Conservation (phyloP, 306 rosid genomes). For the Arachis stenosperma region DNA sequence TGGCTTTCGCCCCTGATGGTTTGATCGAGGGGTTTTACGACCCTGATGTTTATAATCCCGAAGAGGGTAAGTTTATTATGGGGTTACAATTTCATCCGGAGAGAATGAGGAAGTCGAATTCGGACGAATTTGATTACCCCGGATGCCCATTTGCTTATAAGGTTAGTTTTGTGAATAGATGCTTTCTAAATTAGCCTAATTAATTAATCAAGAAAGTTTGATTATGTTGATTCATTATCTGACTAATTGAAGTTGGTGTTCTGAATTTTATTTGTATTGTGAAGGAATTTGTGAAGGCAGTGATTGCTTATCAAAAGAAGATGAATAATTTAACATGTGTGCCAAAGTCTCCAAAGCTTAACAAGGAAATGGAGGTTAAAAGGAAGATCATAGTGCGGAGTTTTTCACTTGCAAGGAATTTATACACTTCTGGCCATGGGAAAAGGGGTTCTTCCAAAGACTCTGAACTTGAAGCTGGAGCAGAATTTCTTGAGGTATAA, state of each 20-base stretch:
- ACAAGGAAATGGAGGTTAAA: conserved; percentile 69
- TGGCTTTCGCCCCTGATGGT: conserved; percentile 79
- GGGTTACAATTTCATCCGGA: conserved; percentile 93
- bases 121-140: conserved; percentile 76
- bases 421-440: conserved; percentile 53
- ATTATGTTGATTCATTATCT: neutral
- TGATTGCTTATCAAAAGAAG: conserved; percentile 71
- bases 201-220: neutral
- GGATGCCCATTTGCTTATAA: conserved; percentile 82
- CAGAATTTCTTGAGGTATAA: conserved; percentile 74
- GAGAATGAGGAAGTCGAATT: conserved; percentile 65
- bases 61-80: conserved; percentile 81
- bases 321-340: conserved; percentile 43
- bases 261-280: neutral
- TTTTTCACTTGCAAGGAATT: conserved; percentile 65
- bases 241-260: neutral
- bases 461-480: conserved; percentile 71
- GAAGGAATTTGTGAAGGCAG: conserved; percentile 96
- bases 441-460: conserved; percentile 44
- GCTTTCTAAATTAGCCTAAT: neutral
- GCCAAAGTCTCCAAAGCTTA: conserved; percentile 52
- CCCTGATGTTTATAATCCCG: conserved; percentile 69
- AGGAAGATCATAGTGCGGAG: conserved; percentile 62
- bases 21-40: conserved; percentile 81
- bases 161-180: conserved; percentile 39